Evolutionary conservation across 2,329 filamentous ascomycete genomes (phyloP).

Genomic region (Trichoderma cornu-damae): DNA sequence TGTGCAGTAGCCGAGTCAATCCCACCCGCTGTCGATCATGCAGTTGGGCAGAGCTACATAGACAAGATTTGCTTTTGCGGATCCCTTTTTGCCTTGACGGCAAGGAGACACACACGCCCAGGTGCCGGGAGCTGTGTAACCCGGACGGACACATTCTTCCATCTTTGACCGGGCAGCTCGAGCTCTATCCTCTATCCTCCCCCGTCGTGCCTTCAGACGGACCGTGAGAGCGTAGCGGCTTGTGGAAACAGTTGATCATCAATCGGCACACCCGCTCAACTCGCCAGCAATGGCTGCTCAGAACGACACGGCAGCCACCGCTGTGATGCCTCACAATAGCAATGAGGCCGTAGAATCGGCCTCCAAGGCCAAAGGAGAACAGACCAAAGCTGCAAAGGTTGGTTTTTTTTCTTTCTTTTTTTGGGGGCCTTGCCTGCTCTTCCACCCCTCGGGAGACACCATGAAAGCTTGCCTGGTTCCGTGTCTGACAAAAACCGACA

Average conservation of each 20-base stretch:
- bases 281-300: constrained; percentile 9
- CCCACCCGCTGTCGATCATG: constrained; percentile 2
- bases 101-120: neutral
- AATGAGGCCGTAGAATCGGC: neutral
- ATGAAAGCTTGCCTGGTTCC: neutral
- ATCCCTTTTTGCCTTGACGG: neutral
- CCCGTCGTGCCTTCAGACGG: neutral
- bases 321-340: neutral
- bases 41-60: neutral
- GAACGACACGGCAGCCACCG: neutral
- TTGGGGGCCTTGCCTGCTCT: neutral
- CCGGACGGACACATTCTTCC: neutral
- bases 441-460: neutral
- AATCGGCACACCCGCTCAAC: neutral
- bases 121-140: neutral
- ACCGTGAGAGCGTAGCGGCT: constrained; percentile 6
- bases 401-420: neutral
- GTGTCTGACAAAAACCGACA: neutral
- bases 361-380: neutral
- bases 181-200: neutral
- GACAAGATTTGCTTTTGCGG: constrained; percentile 3
- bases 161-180: neutral
- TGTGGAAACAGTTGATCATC: constrained; percentile 3
- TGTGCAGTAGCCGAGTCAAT: neutral
- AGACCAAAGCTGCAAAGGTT: neutral